Evolutionary conservation across 805 yeast genomes (phyloP).

Genomic region (Candida arabinofermentans): DNA sequence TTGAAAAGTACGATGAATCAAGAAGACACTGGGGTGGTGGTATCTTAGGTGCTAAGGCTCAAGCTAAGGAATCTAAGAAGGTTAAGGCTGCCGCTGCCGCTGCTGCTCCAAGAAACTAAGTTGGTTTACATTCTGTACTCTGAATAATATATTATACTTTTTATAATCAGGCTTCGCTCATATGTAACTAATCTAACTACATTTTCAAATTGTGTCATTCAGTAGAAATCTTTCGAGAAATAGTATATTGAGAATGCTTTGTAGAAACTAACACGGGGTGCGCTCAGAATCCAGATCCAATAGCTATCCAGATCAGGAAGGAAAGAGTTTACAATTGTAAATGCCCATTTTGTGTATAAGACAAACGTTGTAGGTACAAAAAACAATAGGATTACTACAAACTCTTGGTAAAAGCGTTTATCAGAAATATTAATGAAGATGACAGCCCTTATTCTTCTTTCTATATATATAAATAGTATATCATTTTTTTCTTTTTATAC

Average conservation of each 20-base stretch:
- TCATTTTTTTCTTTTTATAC: slow-evolving; percentile 1
- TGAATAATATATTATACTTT: neutral
- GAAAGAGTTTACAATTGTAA: no score
- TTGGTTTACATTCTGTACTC: neutral
- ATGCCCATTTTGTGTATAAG: no score
- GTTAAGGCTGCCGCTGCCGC: slow-evolving; percentile 47
- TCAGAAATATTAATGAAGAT: neutral
- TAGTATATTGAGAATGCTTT: no score
- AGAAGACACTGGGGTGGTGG: slow-evolving; percentile 99
- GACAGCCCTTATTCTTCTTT: neutral
- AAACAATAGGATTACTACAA: no score
- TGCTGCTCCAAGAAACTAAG: slow-evolving; percentile 13
- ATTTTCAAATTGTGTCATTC: no score
- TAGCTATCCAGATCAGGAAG: no score
- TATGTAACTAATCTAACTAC: neutral
- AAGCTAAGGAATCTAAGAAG: slow-evolving; percentile 73
- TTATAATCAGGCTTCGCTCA: neutral
- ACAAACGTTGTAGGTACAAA: no score
- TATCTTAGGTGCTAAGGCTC: slow-evolving; percentile 88
- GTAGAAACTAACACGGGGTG: no score
- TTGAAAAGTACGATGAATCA: slow-evolving; percentile 85
- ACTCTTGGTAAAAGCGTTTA: neutral
- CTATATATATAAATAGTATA: neutral
- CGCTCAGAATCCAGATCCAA: no score
- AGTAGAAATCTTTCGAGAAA: no score